Evolutionary conservation across 2,329 filamentous ascomycete species (phyloP).

Genomic region (Paraphoma sp.): DNA sequence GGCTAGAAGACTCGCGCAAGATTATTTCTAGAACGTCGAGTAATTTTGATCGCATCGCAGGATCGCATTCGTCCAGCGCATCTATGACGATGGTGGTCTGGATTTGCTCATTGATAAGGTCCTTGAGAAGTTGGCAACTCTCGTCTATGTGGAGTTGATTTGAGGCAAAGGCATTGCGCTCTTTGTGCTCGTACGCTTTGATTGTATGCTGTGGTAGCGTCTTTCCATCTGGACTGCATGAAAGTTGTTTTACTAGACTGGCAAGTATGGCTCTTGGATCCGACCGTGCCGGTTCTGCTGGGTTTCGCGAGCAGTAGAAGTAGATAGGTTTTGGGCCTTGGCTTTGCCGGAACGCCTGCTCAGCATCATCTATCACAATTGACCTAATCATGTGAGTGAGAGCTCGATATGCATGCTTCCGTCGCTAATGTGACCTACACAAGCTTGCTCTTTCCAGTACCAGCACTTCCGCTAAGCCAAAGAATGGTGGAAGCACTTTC

Average conservation of each 20-base stretch:
- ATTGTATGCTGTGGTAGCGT: not conserved
- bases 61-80: no score
- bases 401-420: no score
- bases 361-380: not conserved
- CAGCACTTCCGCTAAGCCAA: not conserved
- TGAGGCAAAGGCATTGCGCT: not conserved
- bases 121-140: no score
- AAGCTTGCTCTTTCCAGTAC: not conserved
- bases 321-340: not conserved
- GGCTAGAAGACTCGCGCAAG: no score
- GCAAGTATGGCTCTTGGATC: not conserved
- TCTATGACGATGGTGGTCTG: no score
- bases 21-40: no score
- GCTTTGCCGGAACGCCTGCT: not conserved
- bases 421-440: no score
- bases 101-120: no score
- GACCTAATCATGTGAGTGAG: no score
- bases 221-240: not conserved
- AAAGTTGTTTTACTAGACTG: not conserved
- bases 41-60: no score
- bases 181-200: not conserved
- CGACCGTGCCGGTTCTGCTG: not conserved
- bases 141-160: not conserved
- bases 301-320: not conserved
- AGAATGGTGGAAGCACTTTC: not conserved